Evolutionary conservation across 192 early-diverging fungal species (phyloP).

Genomic region (Umbelopsis isabellina): DNA sequence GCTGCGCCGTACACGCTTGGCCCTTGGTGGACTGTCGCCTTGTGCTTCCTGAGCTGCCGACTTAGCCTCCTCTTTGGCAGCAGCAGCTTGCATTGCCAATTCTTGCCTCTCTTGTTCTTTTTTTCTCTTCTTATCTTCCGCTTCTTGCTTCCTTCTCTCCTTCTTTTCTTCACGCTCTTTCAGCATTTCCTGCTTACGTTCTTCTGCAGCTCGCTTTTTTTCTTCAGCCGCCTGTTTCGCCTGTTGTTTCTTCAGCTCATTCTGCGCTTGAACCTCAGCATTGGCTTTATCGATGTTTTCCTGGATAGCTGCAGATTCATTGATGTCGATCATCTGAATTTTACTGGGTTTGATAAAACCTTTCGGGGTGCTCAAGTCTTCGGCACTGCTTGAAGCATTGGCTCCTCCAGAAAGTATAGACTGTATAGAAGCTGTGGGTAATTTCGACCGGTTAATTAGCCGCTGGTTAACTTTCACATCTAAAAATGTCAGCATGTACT

Average conservation of each 20-base stretch:
- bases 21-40: neutral
- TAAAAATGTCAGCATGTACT: neutral
- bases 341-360: constrained; percentile 25
- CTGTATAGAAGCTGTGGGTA: neutral
- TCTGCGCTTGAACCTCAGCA: constrained; percentile 19
- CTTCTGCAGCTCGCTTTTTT: constrained; percentile 1
- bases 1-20: neutral
- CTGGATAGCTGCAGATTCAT: constrained; percentile 25
- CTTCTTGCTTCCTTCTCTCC: constrained; percentile 10
- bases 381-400: neutral
- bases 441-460: neutral
- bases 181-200: constrained; percentile 2
- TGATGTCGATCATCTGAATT: constrained; percentile 35
- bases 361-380: constrained; percentile 18
- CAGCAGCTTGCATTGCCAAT: constrained; percentile 8
- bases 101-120: constrained; percentile 8
- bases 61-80: constrained; percentile 4
- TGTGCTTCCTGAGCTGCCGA: neutral
- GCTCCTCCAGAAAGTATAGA: constrained; percentile 9
- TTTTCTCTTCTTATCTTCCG: constrained; percentile 11
- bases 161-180: constrained; percentile 21
- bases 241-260: constrained; percentile 26
- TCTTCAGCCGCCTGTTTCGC: constrained; percentile 23
- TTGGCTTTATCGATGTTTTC: constrained; percentile 18
- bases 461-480: neutral